Evolutionary conservation across 2,329 filamentous ascomycete genomes (phyloP), one percentile per base, ranked within the genome.

Genomic region (Ophiostoma quercus): DNA sequence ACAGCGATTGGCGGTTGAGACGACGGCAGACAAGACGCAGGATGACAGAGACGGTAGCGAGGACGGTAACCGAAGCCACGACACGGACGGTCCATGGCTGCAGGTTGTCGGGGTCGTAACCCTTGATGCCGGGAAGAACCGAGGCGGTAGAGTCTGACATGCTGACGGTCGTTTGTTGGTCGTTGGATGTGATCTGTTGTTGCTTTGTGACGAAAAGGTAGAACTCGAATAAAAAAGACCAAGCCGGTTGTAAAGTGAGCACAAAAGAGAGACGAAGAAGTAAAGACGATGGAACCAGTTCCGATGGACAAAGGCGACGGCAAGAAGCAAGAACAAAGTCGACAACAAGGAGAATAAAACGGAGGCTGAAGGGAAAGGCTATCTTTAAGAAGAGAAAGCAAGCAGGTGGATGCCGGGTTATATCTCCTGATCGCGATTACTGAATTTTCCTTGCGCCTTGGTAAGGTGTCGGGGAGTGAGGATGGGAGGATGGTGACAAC

Each of bases 1-100:
- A 65, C 34, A 65, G 8, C 62, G 62, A 11, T 34, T 65, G 62
- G 8, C 34, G 32, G 34, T 65, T 65, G 34, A 65, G 16, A 14
- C 19, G 62, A 12, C 62, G 62, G 19, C 62, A 39, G 62, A 65
- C 32, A 9, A 65, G 62, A 39, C 62, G 62, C 34, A 65, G 19
- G 8, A 65, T n/a, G 2, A 65, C 62, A 2, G 62, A 37, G 19
- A 22, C 62, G 9, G 62, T 65, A 34, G 32, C 32, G 62, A 65
- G 62, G 7, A 65, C 62, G 29, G 62, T 65, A 14, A 65, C 62
- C 19, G 62, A 39, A 16, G 62, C n/a, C 32, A 65, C 62, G 62
- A 65, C 62, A 12, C 62, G 34, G 62, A 65, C 34, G 32, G 62
- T 65, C 62, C 62, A 65, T 22, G 62, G 62, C 62, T 65, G 62